phyloP scores from a whole-genome alignment of 768 basidiomycete genomes.

The Boletus sp. region DNA sequence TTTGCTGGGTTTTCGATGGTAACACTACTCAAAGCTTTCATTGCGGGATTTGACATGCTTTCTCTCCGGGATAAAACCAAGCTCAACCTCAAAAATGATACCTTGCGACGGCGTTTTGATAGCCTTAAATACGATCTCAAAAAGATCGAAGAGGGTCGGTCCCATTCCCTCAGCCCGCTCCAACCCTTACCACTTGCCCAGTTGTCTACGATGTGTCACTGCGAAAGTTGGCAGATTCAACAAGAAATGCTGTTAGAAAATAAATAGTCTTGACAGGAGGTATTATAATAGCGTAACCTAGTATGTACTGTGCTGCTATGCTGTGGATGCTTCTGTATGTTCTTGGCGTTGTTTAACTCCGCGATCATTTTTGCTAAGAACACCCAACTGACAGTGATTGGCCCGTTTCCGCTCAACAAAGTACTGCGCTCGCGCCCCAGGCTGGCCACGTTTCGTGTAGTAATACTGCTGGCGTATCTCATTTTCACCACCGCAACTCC shows the following conservation, averaged over 20 bases:
- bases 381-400: neutral
- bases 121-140: slow-evolving; percentile 84
- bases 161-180: neutral
- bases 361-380: slow-evolving; percentile 15
- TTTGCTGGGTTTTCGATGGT: slow-evolving; percentile 87
- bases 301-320: neutral
- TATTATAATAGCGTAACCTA: neutral
- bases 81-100: slow-evolving; percentile 83
- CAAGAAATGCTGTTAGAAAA: slow-evolving; percentile 1
- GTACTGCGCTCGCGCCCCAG: neutral
- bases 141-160: slow-evolving; percentile 80
- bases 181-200: slow-evolving; percentile 26
- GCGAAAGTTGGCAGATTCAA: slow-evolving; percentile 51
- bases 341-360: slow-evolving; percentile 16
- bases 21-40: neutral
- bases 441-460: slow-evolving; percentile 6
- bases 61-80: slow-evolving; percentile 26
- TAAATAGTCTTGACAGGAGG: neutral
- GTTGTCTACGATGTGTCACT: slow-evolving; percentile 86
- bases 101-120: slow-evolving; percentile 71
- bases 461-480: slow-evolving; percentile 1
- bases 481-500: neutral
- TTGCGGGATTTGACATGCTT: slow-evolving; percentile 1
- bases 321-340: neutral
- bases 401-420: slow-evolving; percentile 2